Percentiles rank a stretch among this genome's conserved stretches.
phyloP scores from a whole-genome alignment of 2,329 filamentous ascomycete species.

The Fusarium pseudocircinatum region DNA sequence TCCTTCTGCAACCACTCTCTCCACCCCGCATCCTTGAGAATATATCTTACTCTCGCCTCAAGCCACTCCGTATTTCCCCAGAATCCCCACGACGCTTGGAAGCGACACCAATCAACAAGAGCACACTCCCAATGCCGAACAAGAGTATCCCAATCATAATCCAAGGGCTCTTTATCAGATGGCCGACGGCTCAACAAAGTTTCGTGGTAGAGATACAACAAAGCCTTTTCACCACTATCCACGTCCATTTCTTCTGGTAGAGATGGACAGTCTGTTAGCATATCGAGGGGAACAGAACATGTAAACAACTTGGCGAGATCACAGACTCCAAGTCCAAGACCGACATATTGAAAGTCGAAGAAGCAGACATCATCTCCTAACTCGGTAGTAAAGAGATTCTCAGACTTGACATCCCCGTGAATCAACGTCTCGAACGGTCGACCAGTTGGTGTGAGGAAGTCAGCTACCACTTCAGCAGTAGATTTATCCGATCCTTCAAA shows the following conservation, averaged over 20 bases:
- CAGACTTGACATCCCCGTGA: slow-evolving; percentile 76
- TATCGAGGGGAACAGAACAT: slow-evolving; percentile 66
- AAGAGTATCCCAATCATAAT: slow-evolving; percentile 65
- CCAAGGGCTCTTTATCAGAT: not conserved
- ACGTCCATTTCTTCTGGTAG: slow-evolving; percentile 56
- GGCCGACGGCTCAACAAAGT: slow-evolving; percentile 43
- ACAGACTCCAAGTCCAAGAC: slow-evolving; percentile 70
- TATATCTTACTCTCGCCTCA: slow-evolving; percentile 61
- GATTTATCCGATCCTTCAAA: slow-evolving; percentile 43
- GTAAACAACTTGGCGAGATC: slow-evolving; percentile 75
- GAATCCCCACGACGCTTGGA: slow-evolving; percentile 69
- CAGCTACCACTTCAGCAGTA: slow-evolving; percentile 63
- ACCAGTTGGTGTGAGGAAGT: slow-evolving; percentile 58
- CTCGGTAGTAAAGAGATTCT: slow-evolving; percentile 69
- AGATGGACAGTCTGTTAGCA: slow-evolving; percentile 54
- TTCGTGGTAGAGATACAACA: slow-evolving; percentile 62
- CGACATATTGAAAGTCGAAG: slow-evolving; percentile 76
- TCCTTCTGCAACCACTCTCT: slow-evolving; percentile 53
- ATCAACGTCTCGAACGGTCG: slow-evolving; percentile 64
- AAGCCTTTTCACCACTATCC: slow-evolving; percentile 57
- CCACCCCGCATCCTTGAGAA: slow-evolving; percentile 58
- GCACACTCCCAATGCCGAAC: slow-evolving; percentile 72
- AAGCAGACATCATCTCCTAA: slow-evolving; percentile 65
- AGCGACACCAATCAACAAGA: slow-evolving; percentile 73
- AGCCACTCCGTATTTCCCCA: slow-evolving; percentile 70